Conservation (phyloP, 768 basidiomycete species). For the Leccinum obscurum region DNA sequence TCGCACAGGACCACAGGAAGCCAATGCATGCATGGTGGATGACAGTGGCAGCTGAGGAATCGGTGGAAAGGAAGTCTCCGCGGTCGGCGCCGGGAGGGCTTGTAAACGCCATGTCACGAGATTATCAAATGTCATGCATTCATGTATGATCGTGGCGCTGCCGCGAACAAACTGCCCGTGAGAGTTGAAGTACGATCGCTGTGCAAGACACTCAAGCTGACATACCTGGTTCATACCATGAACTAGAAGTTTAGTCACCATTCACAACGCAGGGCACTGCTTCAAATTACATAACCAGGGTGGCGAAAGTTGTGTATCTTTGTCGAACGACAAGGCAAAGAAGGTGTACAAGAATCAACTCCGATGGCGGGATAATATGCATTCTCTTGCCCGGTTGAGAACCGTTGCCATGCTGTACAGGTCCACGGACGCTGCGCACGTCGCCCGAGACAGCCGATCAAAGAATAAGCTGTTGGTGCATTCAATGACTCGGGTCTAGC, state of each 20-base stretch:
- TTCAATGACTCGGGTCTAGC: neutral
- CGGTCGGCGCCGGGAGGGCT: neutral
- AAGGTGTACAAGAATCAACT: conserved; percentile 14
- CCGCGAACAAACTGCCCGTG: neutral
- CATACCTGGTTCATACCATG: neutral
- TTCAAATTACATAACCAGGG: neutral
- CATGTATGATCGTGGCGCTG: neutral
- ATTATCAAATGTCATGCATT: neutral
- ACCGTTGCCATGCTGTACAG: conserved; percentile 12
- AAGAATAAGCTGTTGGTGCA: conserved; percentile 13
- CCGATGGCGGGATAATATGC: neutral
- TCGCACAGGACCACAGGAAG: conserved; percentile 4
- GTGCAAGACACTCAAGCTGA: neutral
- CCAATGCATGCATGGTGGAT: neutral
- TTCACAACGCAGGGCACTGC: neutral
- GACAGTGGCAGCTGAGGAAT: neutral
- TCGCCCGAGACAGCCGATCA: neutral
- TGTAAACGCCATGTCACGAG: neutral
- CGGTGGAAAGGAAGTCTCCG: neutral
- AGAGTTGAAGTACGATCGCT: neutral
- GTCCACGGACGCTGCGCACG: conserved; percentile 17
- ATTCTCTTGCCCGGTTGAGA: conserved; percentile 16
- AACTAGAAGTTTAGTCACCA: neutral
- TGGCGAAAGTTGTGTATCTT: conserved; percentile 6
- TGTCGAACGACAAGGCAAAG: conserved; percentile 6